Evolutionary conservation across 345 rosid genomes (phyloP).

Genomic region (Odontarrhena argentea): DNA sequence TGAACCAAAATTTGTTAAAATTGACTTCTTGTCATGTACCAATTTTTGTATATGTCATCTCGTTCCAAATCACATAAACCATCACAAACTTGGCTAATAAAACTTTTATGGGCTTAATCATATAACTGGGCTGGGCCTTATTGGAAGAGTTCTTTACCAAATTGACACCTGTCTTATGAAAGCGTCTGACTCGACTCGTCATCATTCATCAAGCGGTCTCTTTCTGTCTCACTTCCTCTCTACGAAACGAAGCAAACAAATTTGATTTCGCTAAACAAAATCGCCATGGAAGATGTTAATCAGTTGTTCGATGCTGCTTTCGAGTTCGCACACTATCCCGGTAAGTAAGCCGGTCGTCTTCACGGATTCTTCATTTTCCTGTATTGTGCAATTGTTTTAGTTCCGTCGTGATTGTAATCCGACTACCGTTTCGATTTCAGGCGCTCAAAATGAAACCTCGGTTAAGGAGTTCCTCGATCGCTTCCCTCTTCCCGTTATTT

Average conservation of each 20-base stretch:
- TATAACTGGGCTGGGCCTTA: constrained; percentile 1
- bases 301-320: constrained; percentile 71
- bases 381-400: not conserved
- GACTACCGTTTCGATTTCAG: constrained; percentile 42
- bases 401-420: constrained; percentile 4
- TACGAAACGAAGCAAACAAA: constrained; percentile 1
- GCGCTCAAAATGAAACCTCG: constrained; percentile 62
- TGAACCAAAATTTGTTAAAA: too few relatives aligned
- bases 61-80: constrained; percentile 7
- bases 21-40: too few relatives aligned
- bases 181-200: not conserved
- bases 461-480: constrained; percentile 73
- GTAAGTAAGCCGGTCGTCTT: constrained; percentile 29
- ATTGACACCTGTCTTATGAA: constrained; percentile 16
- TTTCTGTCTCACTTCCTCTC: not conserved
- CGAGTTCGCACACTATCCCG: constrained; percentile 74
- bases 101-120: not conserved
- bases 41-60: not conserved
- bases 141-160: not conserved
- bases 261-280: not conserved
- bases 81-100: not conserved
- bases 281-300: constrained; percentile 57
- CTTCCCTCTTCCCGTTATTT: constrained; percentile 74
- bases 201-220: too few relatives aligned
- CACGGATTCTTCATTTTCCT: not conserved